Conservation (phyloP, 331 rosid genomes). For the Pyracantha coccinea region DNA sequence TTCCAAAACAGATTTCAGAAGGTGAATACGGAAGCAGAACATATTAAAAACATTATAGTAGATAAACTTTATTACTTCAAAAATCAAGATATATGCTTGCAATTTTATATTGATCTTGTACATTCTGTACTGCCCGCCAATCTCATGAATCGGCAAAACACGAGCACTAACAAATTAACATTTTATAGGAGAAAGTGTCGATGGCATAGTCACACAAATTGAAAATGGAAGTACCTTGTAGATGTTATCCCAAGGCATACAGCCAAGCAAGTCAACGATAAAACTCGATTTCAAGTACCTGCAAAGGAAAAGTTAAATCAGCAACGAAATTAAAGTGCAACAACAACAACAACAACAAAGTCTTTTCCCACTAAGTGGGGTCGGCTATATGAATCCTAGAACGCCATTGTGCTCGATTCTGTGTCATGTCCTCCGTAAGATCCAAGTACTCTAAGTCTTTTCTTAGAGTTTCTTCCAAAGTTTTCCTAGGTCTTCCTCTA, state of each 20-base stretch:
- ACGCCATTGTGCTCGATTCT: too few species aligned
- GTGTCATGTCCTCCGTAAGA: too few species aligned
- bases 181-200: neutral
- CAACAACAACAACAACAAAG: too few species aligned
- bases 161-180: neutral
- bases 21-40: constrained; percentile 9
- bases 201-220: neutral
- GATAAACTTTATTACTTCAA: neutral
- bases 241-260: constrained; percentile 95
- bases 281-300: constrained; percentile 79
- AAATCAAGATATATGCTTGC: neutral
- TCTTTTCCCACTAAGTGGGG: too few species aligned
- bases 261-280: constrained; percentile 69
- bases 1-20: constrained; percentile 8
- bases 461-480: too few species aligned
- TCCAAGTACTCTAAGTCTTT: too few species aligned
- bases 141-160: neutral
- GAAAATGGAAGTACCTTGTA: constrained; percentile 54
- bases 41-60: neutral
- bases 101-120: neutral
- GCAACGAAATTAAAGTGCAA: neutral
- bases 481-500: too few species aligned
- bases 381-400: too few species aligned
- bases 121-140: neutral
- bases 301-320: neutral